Conservation (phyloP, 371 early-diverging fungal species). For the Mortierella sp. region DNA sequence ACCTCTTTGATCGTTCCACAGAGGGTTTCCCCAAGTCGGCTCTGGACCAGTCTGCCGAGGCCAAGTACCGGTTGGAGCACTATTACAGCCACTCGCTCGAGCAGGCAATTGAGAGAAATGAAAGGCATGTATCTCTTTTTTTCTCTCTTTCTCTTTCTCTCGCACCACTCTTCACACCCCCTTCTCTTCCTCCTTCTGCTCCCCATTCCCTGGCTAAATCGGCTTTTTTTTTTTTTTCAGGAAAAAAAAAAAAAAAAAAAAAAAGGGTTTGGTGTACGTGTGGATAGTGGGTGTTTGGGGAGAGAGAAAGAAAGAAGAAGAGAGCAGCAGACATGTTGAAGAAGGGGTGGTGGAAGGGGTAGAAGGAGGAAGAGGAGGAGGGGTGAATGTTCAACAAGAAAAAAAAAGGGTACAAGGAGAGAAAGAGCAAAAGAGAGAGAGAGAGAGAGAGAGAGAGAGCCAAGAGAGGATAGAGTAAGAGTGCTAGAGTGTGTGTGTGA, state of each 20-base stretch:
- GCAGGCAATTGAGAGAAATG: conserved; percentile 91
- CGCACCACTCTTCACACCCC: not conserved
- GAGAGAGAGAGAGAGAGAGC: too few species aligned
- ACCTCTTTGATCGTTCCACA: conserved; percentile 63
- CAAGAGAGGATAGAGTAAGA: not conserved
- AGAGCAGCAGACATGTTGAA: conserved; percentile 4
- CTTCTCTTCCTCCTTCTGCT: conserved; percentile 1
- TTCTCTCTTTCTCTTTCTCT: not conserved
- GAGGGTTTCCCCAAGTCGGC: conserved; percentile 79
- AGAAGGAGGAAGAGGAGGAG: not conserved
- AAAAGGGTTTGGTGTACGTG: too few species aligned
- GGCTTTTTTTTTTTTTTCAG: too few species aligned
- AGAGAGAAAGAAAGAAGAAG: conserved; percentile 27
- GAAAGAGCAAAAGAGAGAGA: not conserved
- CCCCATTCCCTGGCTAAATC: too few species aligned
- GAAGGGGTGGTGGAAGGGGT: too few species aligned
- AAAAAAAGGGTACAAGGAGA: not conserved
- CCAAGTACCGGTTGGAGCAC: conserved; percentile 89
- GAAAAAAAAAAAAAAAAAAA: too few species aligned
- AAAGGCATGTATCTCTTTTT: conserved; percentile 60
- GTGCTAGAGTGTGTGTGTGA: too few species aligned
- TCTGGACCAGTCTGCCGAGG: conserved; percentile 87
- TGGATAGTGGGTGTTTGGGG: too few species aligned
- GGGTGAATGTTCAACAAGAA: not conserved
- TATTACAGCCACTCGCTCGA: conserved; percentile 89